Base-by-base conservation (phyloP, 768 basidiomycete genomes). In the Coprinopsis cinerea region DNA sequence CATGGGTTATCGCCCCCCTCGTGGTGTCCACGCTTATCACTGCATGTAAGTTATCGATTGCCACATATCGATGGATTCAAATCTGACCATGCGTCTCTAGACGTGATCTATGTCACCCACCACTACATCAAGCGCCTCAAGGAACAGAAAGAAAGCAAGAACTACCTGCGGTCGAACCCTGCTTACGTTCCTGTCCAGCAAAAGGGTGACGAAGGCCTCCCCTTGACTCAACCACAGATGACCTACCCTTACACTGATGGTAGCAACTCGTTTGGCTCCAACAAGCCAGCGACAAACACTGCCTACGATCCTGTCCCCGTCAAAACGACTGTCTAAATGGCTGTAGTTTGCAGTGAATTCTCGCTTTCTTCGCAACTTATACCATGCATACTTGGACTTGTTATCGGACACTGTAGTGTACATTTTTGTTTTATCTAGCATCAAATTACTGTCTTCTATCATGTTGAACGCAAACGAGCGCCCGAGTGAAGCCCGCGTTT, bases 41-140 rank as follows among this genome's bases (percentile, higher is more conserved):
- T 59, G 61, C 60, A 22, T 73, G 73, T 72, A 51, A 60, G 71
- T 43, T 24, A 11, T 43, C 17, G n/a, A 5, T 11, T 65, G 22
- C 28, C 25, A 27, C 36, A n/a, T 34, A 30, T 17, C 43, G 32
- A 17, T n/a, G 18, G 4, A 27, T 50, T 44, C 13, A 53, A 45
- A 44, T n/a, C 45, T 49, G 11, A 53, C 51, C 23, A 23, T 30
- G 35, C 23, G 36, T 30, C 24, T 52, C 24, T 35, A 74, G 72
- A 74, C 55, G 68, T 68, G 13, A 65, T 67, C 42, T 71, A 71
- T 45, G 56, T 72, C 28, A 66, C 70, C 11, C 53, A 62, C 23
- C 57, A 65, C 39, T 74, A 72, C 43, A 64, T 63, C 7, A 64
- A 59, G 39, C 62, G 65, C 40, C 60, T 74, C 23, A 55, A 53